Conservation (phyloP, 2,329 filamentous ascomycete genomes). For the Fusarium tanahbumbuense region DNA sequence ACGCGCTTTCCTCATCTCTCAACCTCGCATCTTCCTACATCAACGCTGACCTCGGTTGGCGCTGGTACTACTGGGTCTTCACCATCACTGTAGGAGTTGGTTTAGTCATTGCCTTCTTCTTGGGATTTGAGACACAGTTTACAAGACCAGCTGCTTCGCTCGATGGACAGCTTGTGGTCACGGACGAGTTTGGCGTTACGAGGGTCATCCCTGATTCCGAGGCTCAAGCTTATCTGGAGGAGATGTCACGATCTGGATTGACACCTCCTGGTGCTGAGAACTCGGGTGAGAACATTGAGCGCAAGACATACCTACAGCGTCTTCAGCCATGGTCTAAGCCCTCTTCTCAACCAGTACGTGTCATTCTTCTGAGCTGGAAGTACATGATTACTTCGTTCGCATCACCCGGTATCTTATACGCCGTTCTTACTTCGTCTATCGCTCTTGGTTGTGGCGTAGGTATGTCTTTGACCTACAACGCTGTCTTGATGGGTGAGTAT, state of each 20-base stretch:
- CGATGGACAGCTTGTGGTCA: constrained; percentile 17
- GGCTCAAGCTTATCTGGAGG: constrained; percentile 14
- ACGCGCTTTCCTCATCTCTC: not conserved
- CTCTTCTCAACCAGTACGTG: not conserved
- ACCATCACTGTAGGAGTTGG: constrained; percentile 16
- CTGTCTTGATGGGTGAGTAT: constrained; percentile 9
- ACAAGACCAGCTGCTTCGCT: constrained; percentile 18
- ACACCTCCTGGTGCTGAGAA: not conserved
- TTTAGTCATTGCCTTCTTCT: not conserved
- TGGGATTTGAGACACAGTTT: constrained; percentile 16
- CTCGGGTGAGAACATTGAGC: not conserved
- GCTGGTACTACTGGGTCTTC: constrained; percentile 22
- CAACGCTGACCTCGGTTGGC: constrained; percentile 17
- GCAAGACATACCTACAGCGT: constrained; percentile 7
- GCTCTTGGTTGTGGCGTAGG: constrained; percentile 10
- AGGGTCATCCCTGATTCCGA: constrained; percentile 16
- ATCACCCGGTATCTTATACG: constrained; percentile 9
- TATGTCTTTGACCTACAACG: constrained; percentile 18
- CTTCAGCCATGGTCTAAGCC: constrained; percentile 19
- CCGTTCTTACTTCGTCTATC: constrained; percentile 10
- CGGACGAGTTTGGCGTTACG: constrained; percentile 16
- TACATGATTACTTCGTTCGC: constrained; percentile 7
- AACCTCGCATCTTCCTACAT: constrained; percentile 18
- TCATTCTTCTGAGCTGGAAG: constrained; percentile 18
- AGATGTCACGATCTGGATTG: constrained; percentile 3